Base-by-base conservation (phyloP, 352 stramenopile genomes). In the Globisporangium heterothallicum region DNA sequence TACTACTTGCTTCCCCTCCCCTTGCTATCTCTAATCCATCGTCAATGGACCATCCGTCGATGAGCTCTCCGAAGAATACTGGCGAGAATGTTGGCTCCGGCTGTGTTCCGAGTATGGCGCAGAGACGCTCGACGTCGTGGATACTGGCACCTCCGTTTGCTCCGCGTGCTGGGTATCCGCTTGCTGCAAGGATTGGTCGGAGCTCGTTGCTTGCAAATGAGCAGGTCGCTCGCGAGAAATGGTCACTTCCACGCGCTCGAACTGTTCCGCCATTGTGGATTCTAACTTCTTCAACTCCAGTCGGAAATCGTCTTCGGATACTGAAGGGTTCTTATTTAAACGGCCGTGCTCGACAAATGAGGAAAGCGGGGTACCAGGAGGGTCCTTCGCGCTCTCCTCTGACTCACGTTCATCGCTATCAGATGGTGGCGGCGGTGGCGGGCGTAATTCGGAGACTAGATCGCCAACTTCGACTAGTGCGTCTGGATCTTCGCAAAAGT, bases 401-500 rank as follows among this genome's bases (percentile, higher is more conserved):
- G 27, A 19, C 21, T 58, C 48, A 12, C 19, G 19, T 16, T 76
- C 64, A 42, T 77, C 66, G 12, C 58, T 62, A 2, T 69, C 63
- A 27, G 61, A 54, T n/a, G 68, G 67, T 16, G 77, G 67, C 12
- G 74, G 73, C 7, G 63, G 60, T 1, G 69, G 58, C 18, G 78
- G 81, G 22, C 80, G 81, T 16, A 94, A 49, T 53, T 94, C 84
- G 12, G 83, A 84, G 7, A 92, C 84, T 19, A 94, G 56, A 38
- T 92, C 78, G 0, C 68, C 83, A 14, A 92, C 84, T 51, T 90
- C 81, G 16, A 94, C 84, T 7, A 94, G 74, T 22, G 82, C 68
- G 47, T 94, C 84, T 0, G 84, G 84, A 55, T 94, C 79, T 77
- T 94, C 81, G 38, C 84, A 94, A 26, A 86, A 94, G 64, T 94